Base-by-base conservation (phyloP, 345 rosid species). In the Pelargonium nanum region DNA sequence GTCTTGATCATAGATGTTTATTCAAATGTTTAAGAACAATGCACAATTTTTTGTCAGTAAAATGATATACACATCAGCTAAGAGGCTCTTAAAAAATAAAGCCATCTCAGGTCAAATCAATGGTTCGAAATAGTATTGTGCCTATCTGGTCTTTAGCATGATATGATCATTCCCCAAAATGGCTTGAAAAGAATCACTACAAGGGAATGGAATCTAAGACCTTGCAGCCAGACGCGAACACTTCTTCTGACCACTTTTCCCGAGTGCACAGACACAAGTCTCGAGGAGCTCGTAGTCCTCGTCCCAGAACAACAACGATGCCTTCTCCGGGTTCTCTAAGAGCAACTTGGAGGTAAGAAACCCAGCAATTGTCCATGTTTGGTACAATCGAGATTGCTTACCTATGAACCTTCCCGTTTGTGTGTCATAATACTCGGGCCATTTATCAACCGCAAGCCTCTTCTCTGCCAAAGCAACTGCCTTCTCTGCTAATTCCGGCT, bases 371-470 rank as follows among this genome's bases (percentile, higher is more conserved):
- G 97, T 89, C 97, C 97, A 87, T 25, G 96, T 89, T 69, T 89
- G 97, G 62, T 59, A 68, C 56, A 87, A 79, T 65, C 86, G 75
- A 23, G 99, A 74, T 23, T 93, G 96, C 71, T 93, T 87, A 57
- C 99, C 96, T 13, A 87, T 69, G 54, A 89, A 89, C 62, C 81
- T 85, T 64, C 97, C 97, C 21, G 79, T 76, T 52, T 54, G 77
- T 0, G 83, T 89, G 80, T 93, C 97, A 4, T 92, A 89, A 67
- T 92, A 92, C 67, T 92, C 99, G 0, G 99, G 97, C 97, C 97
- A 92, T 19, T 72, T 58, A 63, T 89, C 97, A 20, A 21, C 74
- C 5, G 72, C 64, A 34, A 92, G 76, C 73, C 86, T 87, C 74
- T 78, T 67, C 82, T 92, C 97, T 0, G 91, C 96, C 70, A 79